Base-by-base conservation (phyloP, 176 grass and related monocot species). In the Sorghum bicolor region DNA sequence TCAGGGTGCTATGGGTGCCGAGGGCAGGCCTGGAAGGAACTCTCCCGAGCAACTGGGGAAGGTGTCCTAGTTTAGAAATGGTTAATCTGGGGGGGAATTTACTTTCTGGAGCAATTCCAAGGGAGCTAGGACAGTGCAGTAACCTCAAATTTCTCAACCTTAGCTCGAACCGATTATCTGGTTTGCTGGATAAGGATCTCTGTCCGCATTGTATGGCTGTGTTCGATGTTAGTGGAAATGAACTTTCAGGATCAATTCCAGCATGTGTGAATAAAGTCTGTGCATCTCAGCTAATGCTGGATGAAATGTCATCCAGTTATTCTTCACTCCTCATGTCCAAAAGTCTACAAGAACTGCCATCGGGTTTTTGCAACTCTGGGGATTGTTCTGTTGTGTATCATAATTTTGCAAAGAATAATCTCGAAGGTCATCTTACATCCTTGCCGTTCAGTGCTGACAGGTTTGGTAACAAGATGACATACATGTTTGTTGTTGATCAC, bases 341-440 rank as follows among this genome's bases (percentile, higher is more conserved):
- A 72, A 39, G 63, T 86, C 15, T 82, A 32, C 74, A 55, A 63
- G 37, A 78, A 32, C 80, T 91, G 50, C 67, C 76, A 44, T 50
- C 53, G 26, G 64, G 53, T 67, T 72, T 43, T 50, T 80, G 52
- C 43, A 26, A 72, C 20, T 88, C 88, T 70, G 71, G 31, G 76
- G 66, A 83, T 22, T 82, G 82, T 76, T 86, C 73, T 43, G 31
- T 75, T 80, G 90, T 94, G 31, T 97, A 90, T 63, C 94, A 97
- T 80, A 97, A 92, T 85, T 97, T 97, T 87, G 89, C 82, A 1
- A 89, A 90, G 64, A 97, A 97, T 80, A 90, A 76, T 74, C 89
- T 97, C 48, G 81, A 39, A 34, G 94, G 92, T 31, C 76, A 57
- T 68, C 86, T 97, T 72, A 31, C 67, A 74, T 84, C 83, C 64